Conservation (phyloP, 1,139 yeast species). For the Saccharomyces hybrid region DNA sequence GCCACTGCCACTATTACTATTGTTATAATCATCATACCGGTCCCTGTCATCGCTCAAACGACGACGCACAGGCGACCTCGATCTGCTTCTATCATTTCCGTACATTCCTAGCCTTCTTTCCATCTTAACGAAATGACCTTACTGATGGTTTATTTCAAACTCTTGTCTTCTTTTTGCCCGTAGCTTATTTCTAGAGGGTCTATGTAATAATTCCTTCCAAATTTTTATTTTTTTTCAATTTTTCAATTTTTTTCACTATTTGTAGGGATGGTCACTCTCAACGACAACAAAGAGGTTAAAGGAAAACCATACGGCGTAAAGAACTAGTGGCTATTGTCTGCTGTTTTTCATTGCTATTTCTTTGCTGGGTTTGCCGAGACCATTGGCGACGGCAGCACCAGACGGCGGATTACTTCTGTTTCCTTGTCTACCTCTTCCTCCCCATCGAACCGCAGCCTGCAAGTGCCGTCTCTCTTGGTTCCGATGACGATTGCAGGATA, state of each 20-base stretch:
- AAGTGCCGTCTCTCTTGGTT: conserved; percentile 62
- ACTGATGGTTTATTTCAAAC: neutral
- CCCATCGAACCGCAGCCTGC: conserved; percentile 83
- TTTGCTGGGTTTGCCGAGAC: conserved; percentile 20
- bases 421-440: conserved; percentile 96
- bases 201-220: neutral
- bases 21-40: conserved; percentile 13
- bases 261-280: neutral
- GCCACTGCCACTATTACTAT: conserved; percentile 20
- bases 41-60: conserved; percentile 12
- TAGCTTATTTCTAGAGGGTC: neutral
- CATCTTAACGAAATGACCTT: neutral
- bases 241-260: neutral
- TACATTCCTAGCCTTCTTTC: neutral
- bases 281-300: conserved; percentile 6
- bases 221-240: neutral
- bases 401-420: conserved; percentile 80
- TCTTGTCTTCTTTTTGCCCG: neutral
- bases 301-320: neutral
- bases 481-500: conserved; percentile 91
- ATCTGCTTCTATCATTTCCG: conserved; percentile 21
- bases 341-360: conserved; percentile 10
- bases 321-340: neutral
- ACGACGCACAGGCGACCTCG: conserved; percentile 25
- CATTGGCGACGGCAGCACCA: conserved; percentile 68